Evolutionary conservation across 31 red algal genomes (phyloP), one percentile per base, ranked within the genome.

Genomic region (Odonthalia washingtoniensis): DNA sequence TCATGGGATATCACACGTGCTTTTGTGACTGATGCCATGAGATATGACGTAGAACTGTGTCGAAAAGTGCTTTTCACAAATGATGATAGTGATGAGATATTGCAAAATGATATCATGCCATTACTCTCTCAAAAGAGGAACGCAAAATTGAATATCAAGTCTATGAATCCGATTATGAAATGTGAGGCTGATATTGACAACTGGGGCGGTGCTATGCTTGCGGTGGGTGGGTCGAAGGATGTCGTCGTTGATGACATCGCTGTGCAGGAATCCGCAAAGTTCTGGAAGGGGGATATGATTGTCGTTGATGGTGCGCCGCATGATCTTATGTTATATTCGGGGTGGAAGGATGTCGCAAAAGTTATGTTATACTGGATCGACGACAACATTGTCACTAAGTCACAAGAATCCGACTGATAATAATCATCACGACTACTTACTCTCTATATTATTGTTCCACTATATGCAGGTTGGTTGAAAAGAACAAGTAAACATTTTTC

Each of bases 271-370:
- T 85, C 80, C 24, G 91, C 91, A 21, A 57, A 85, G 46, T 75
- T 94, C 36, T 94, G 91, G 91, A 21, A 74, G 24, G 85, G 45
- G 21, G 85, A 94, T 27, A 62, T 80, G 9, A 63, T 69, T 14
- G 26, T 89, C 21, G 46, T 94, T 1, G 34, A 81, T 12, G 76
- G 88, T 30, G 86, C 91, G 2, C 91, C 91, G 4, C 91, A 94
- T 79, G 80, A 94, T 65, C 81, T 94, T 24, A 94, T 94, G 85
- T 57, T 94, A 27, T 89, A 83, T 40, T 89, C 85, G 6, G 72
- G 75, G 2, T 89, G 91, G 91, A 36, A 64, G 17, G 38, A 63
- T 12, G 79, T 84, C 39, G 91, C 85, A 26, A 6, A 70, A 18
- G 21, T 53, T 14, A 80, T 94, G 18, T 30, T 73, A 0, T 42